These are phyloP conservation scores for Cystobasidium slooffiae DNA, from an alignment of 1,284 basidiomycete species.

Conservation along the genomic window DNA sequence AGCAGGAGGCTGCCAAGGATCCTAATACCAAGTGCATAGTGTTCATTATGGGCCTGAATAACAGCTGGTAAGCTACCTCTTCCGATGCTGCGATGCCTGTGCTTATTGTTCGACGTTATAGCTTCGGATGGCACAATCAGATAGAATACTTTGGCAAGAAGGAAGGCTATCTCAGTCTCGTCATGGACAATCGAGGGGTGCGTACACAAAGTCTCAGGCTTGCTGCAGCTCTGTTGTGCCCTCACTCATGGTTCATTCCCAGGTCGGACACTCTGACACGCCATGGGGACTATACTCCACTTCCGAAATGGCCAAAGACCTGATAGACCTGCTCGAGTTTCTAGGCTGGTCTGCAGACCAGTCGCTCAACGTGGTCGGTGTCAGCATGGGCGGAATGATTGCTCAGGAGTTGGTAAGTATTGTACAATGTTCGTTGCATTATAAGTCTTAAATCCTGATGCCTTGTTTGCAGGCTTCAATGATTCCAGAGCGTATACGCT, in stretches of 20 bases:
- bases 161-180: slow-evolving; percentile 65
- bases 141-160: slow-evolving; percentile 55
- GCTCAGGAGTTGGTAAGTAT: slow-evolving; percentile 54
- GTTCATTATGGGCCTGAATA: slow-evolving; percentile 54
- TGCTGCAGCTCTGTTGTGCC: too few species aligned
- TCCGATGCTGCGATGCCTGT: neutral
- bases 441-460: neutral
- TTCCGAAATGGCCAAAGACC: slow-evolving; percentile 77
- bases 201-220: too few species aligned
- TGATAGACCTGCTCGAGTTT: slow-evolving; percentile 69
- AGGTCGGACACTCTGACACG: slow-evolving; percentile 45
- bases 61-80: slow-evolving; percentile 43
- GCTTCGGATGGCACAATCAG: slow-evolving; percentile 56
- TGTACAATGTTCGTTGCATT: neutral
- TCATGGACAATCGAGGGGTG: slow-evolving; percentile 86
- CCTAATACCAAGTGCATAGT: slow-evolving; percentile 41
- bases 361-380: slow-evolving; percentile 73
- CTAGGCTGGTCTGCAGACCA: slow-evolving; percentile 71
- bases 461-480: slow-evolving; percentile 62
- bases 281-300: slow-evolving; percentile 61
- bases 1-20: slow-evolving; percentile 10
- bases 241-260: too few species aligned
- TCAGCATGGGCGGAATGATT: slow-evolving; percentile 71
- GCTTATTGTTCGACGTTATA: neutral
- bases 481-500: slow-evolving; percentile 70